Conservation (phyloP, 75 land plant genomes). For the Picea sitchensis region DNA sequence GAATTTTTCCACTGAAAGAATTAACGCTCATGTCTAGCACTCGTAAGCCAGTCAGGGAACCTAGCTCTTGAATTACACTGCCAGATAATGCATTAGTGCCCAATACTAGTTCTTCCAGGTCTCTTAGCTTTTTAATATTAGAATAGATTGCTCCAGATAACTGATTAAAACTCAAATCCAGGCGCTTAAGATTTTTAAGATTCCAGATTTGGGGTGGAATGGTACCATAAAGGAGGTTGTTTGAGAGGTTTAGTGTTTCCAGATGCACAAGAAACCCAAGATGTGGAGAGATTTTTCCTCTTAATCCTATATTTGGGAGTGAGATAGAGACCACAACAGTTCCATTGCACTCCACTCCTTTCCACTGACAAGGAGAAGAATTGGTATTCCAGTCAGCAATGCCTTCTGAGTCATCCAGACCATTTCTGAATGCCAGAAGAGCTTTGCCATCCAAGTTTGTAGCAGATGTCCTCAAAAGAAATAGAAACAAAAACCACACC, state of each 20-base stretch:
- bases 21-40: conserved; percentile 17
- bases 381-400: conserved; percentile 18
- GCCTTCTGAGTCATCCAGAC: background rate
- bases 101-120: background rate
- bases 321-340: conserved; percentile 1
- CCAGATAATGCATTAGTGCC: background rate
- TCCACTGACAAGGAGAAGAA: conserved; percentile 41
- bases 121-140: background rate
- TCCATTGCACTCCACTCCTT: conserved; percentile 39
- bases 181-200: background rate
- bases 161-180: conserved; percentile 21
- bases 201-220: conserved; percentile 26
- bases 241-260: conserved; percentile 12
- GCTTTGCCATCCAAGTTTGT: background rate
- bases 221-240: conserved; percentile 14
- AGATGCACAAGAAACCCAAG: conserved; percentile 6
- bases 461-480: background rate
- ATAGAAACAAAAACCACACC: background rate
- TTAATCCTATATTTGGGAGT: background rate
- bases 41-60: conserved; percentile 13
- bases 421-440: conserved; percentile 1
- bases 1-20: conserved; percentile 37
- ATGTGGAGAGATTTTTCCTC: conserved; percentile 20
- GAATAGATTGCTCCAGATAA: conserved; percentile 24
- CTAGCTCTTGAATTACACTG: conserved; percentile 19